Evolutionary conservation across 1,284 basidiomycete genomes (phyloP).

Genomic region (Fomitopsis betulina): DNA sequence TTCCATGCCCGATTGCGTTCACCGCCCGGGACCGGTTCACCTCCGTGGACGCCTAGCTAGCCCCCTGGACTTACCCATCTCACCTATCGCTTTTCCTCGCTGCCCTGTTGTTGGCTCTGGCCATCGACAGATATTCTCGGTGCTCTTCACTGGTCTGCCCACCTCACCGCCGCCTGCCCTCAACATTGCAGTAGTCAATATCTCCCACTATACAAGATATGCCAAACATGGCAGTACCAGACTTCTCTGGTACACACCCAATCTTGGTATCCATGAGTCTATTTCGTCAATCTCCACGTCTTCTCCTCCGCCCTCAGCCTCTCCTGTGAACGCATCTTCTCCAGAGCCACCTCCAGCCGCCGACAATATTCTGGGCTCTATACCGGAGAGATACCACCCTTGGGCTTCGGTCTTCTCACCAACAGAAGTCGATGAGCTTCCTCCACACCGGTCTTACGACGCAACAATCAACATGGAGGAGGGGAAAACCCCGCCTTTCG

Average conservation of each 20-base stretch:
- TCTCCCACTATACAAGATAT: not conserved
- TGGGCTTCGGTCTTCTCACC: constrained; percentile 13
- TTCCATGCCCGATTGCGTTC: no score
- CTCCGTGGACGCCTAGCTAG: no score
- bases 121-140: no score
- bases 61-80: no score
- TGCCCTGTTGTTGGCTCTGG: no score
- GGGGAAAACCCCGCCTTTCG: constrained; percentile 9
- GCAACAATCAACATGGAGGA: constrained; percentile 13
- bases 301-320: not conserved
- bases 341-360: not conserved
- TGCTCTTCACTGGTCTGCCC: no score
- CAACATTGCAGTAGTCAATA: no score
- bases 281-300: no score
- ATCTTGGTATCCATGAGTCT: not conserved
- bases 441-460: constrained; percentile 11
- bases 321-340: not conserved
- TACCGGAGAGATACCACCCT: constrained; percentile 11
- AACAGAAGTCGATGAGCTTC: constrained; percentile 8
- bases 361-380: not conserved
- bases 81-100: no score
- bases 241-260: not conserved
- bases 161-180: no score
- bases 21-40: not conserved
- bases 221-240: not conserved